Base-by-base conservation (phyloP, 1,139 yeast species). In the Lodderomyces elongisporus region DNA sequence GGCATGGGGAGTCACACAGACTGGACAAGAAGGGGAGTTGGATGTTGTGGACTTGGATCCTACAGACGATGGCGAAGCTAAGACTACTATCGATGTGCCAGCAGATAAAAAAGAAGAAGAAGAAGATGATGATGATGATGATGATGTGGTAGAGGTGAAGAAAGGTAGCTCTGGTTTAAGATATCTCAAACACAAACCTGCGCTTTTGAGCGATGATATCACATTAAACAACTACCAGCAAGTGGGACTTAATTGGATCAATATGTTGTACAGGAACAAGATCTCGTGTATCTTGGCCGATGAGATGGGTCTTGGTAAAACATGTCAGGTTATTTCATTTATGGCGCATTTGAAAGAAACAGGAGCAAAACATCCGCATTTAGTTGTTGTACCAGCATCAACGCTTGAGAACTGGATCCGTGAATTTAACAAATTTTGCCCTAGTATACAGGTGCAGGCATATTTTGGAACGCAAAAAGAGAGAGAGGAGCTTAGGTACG, bases 241-340 rank as follows among this genome's bases (percentile, higher is more conserved):
- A 49, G 95, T 91, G 14, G 99, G 99, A 32, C 65, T 93, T 36
- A 91, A 91, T 54, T 93, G 99, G 99, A 66, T 93, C 36, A 74
- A 81, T 44, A 58, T 91, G 36, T 66, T 93, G 25, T 91, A 89
- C 56, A 77, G 75, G 39, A 77, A 84, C 49, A 73, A 77, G 16
- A 66, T 91, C 37, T 87, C 96, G 6, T 89, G 98, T 60, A 91
- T 91, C 38, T 66, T 91, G 32, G 99, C 98, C 0, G 99, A 91
- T 60, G 99, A 91, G 57, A 88, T 89, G 97, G 97, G 97, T 9
- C 66, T 91, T 33, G 98, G 98, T 38, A 91, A 91, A 54, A 91
- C 97, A 0, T 84, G 95, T 56, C 97, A 91, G 60, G 95, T 91
- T 18, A 88, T 91, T 58, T 74, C 96, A n/a, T 89, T 91, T 51